These are phyloP conservation scores for Hypoxylon sp. DNA, from an alignment of 2,329 filamentous ascomycete genomes.

Conservation along the genomic window DNA sequence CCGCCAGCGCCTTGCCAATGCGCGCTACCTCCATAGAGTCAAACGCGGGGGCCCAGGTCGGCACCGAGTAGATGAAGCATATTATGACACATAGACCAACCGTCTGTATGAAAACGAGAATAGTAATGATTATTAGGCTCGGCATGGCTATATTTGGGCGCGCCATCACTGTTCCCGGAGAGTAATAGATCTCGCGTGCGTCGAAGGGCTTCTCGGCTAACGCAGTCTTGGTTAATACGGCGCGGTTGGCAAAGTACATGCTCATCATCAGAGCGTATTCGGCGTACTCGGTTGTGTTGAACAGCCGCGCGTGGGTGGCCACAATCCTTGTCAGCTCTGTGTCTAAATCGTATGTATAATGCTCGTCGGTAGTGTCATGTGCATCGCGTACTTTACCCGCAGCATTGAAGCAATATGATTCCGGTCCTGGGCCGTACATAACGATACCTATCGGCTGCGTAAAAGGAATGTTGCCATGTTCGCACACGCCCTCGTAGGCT, in stretches of 20 bases:
- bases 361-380: not conserved
- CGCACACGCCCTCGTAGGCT: constrained; percentile 29
- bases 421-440: constrained; percentile 6
- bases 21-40: constrained; percentile 28
- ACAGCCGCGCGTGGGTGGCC: constrained; percentile 23
- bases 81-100: constrained; percentile 17
- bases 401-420: constrained; percentile 8
- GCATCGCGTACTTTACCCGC: not conserved
- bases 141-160: constrained; percentile 24
- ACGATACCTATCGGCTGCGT: constrained; percentile 20
- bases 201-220: constrained; percentile 1
- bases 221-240: constrained; percentile 27
- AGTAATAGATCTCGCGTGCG: constrained; percentile 30
- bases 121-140: constrained; percentile 30
- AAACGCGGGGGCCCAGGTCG: constrained; percentile 32
- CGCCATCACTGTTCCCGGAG: constrained; percentile 27
- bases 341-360: constrained; percentile 8
- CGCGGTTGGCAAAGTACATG: constrained; percentile 41
- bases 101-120: constrained; percentile 29
- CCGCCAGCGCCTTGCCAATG: constrained; percentile 29
- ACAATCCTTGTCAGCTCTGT: constrained; percentile 17
- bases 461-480: constrained; percentile 36
- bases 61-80: constrained; percentile 34
- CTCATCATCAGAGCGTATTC: constrained; percentile 40
- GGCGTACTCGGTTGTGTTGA: constrained; percentile 25